Evolutionary conservation across 2,329 filamentous ascomycete species (phyloP), one percentile per base, ranked within the genome.

Genomic region (Aureobasidium sp.): DNA sequence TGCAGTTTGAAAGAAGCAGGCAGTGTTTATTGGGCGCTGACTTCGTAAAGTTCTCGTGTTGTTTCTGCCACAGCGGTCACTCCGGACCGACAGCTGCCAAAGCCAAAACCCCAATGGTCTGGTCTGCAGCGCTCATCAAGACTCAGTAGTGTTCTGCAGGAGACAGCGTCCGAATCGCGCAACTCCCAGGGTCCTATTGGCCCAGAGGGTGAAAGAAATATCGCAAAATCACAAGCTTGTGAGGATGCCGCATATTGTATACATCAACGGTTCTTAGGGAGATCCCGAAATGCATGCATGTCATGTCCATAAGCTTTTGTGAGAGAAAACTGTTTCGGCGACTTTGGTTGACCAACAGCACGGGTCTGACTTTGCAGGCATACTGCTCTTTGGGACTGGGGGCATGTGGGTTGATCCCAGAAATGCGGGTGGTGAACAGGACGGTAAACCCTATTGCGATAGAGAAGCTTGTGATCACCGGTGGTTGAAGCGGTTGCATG

Each of bases 221-320:
- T 31, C 37, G 15, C 51, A 39, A 2, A 20, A 36, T 29, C 39
- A 57, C 29, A 34, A 57, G 53, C 41, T 57, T 36, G 39, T 25
- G 41, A 29, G 25, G 9, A 45, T 12, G 29, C n/a, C 12, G 41
- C 37, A 39, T 5, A 29, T 34, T 53, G 31, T 53, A 22, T n/a
- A 44, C 3, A 25, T 44, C 52, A 41, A 42, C 52, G n/a, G 34
- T 6, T 6, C 20, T 41, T n/a, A 55, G 36, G 36, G n/a, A 37
- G n/a, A 36, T 37, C 22, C 34, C 39, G 37, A 15, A n/a, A n/a
- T 42, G 25, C 37, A 36, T 36, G 31, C 51, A 36, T 31, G 53
- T 57, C 53, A 57, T 57, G 53, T 45, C 39, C 53, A 45, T 45
- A 57, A 57, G 53, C 20, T 57, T 45, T 48, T 22, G 45, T 45